Evolutionary conservation across 192 early-diverging fungal species (phyloP).

Genomic region (Coemansia reversa): DNA sequence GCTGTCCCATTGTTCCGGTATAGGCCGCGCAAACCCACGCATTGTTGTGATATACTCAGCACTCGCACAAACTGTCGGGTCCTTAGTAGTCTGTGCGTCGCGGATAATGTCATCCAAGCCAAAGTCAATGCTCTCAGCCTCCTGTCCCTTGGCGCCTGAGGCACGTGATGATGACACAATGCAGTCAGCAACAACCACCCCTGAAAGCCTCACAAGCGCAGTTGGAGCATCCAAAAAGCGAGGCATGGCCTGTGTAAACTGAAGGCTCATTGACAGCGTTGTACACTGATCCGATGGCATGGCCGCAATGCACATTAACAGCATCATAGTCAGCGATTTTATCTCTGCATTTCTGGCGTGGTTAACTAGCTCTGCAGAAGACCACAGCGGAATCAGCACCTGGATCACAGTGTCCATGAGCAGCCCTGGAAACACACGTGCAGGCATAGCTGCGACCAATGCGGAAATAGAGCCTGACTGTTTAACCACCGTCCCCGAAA

Average conservation of each 20-base stretch:
- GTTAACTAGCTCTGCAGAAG: conserved; percentile 17
- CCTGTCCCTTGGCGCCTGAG: background rate
- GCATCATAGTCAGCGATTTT: conserved; percentile 23
- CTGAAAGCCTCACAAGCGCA: conserved; percentile 29
- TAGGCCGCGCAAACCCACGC: conserved; percentile 18
- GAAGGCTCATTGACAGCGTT: conserved; percentile 19
- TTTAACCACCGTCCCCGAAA: conserved; percentile 15
- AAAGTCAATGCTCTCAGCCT: conserved; percentile 26
- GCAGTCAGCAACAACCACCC: conserved; percentile 38
- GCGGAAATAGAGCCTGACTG: background rate
- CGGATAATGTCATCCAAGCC: conserved; percentile 45
- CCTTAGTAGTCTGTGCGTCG: conserved; percentile 15
- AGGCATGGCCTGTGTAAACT: conserved; percentile 40
- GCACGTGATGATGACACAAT: conserved; percentile 7
- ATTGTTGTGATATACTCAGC: conserved; percentile 37
- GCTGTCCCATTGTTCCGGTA: conserved; percentile 14
- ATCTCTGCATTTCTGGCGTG: conserved; percentile 13
- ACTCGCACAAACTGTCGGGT: conserved; percentile 18
- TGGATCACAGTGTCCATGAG: conserved; percentile 10
- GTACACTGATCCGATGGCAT: conserved; percentile 13
- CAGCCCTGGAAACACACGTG: conserved; percentile 18
- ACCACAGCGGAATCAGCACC: conserved; percentile 36
- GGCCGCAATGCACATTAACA: conserved; percentile 25
- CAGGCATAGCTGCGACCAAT: conserved; percentile 2
- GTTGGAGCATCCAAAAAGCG: conserved; percentile 41